Conservation (phyloP, 83 land plant genomes). For the Picea engelmannii region DNA sequence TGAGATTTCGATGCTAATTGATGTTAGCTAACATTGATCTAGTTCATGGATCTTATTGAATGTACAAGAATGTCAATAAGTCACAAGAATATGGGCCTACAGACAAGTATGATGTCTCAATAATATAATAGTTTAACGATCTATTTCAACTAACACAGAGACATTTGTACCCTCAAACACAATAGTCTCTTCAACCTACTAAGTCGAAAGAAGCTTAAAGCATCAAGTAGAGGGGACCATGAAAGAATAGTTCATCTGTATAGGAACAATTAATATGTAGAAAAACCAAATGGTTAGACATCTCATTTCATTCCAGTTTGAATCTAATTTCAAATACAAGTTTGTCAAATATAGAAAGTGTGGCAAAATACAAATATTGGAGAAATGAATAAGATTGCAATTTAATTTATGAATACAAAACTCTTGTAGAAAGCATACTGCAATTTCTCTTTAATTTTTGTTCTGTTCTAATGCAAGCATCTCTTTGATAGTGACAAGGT, state of each 20-base stretch:
- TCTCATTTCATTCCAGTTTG: constrained; percentile 1
- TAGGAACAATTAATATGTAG: neutral
- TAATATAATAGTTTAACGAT: neutral
- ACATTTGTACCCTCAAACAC: neutral
- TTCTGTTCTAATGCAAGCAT: too few relatives aligned
- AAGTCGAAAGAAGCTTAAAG: neutral
- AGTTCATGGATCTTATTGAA: neutral
- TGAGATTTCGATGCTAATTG: neutral
- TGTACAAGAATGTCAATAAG: neutral
- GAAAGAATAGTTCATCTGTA: neutral
- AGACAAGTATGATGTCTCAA: neutral
- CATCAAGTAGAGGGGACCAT: neutral
- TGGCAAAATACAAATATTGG: constrained; percentile 3
- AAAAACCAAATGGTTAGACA: neutral
- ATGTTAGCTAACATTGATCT: neutral
- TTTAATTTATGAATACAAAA: too few relatives aligned
- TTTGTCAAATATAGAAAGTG: neutral
- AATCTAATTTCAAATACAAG: neutral
- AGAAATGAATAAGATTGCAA: neutral
- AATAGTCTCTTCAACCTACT: neutral
- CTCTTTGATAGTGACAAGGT: too few relatives aligned
- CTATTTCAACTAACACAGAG: too few relatives aligned
- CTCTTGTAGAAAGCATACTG: too few relatives aligned
- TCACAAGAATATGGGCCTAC: neutral
- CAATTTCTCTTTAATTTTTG: too few relatives aligned